These are phyloP conservation scores for Fraxinus xanthoxyloides DNA, from an alignment of 305 asterid genomes.

Conservation along the genomic window DNA sequence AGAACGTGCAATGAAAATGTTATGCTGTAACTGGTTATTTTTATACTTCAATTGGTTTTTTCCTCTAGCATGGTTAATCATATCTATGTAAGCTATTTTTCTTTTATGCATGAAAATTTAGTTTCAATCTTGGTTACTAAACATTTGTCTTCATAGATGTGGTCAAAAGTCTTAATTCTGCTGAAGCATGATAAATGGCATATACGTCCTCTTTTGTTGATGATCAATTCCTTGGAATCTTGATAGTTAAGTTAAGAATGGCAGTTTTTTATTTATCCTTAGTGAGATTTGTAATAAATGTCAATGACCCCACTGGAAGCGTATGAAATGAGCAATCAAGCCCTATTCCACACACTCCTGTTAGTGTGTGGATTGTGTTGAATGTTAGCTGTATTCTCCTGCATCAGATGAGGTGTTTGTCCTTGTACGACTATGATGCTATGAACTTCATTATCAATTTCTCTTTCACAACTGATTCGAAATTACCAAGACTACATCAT, in stretches of 20 bases:
- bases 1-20: slow-evolving; percentile 16
- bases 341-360: neutral
- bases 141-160: neutral
- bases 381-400: neutral
- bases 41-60: neutral
- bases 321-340: neutral
- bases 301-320: neutral
- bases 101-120: neutral
- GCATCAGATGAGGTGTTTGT: neutral
- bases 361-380: neutral
- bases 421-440: neutral
- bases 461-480: neutral
- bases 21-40: neutral
- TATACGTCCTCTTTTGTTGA: neutral
- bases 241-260: neutral
- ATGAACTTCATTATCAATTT: neutral
- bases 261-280: too few relatives aligned
- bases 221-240: neutral
- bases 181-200: neutral
- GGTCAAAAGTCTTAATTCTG: neutral
- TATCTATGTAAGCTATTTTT: neutral
- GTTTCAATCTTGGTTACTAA: neutral
- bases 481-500: neutral
- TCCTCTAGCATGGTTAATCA: neutral
- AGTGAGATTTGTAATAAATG: neutral